phyloP scores from a whole-genome alignment of 495 filamentous ascomycete species.

The Durotheca rogersii region DNA sequence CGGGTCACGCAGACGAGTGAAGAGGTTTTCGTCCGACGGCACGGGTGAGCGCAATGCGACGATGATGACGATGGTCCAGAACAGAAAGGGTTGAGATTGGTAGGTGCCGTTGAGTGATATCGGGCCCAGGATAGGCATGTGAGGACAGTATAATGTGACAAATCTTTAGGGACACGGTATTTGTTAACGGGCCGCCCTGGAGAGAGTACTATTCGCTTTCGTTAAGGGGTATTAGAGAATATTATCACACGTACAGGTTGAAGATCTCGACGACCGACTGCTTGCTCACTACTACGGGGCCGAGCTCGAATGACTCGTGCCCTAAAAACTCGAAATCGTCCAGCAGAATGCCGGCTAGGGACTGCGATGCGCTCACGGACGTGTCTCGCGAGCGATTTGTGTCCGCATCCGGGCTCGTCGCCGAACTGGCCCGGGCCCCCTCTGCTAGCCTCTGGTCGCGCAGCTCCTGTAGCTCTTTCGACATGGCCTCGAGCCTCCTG shows the following conservation, averaged over 20 bases:
- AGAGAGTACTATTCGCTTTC: no score
- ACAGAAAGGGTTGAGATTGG: slow-evolving; percentile 31
- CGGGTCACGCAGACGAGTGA: slow-evolving; percentile 25
- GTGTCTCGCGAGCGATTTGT: slow-evolving; percentile 23
- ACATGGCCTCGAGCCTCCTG: slow-evolving; percentile 37
- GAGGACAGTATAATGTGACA: slow-evolving; percentile 21
- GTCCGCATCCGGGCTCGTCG: slow-evolving; percentile 30
- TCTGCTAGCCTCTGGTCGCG: slow-evolving; percentile 26
- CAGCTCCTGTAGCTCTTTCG: slow-evolving; percentile 35
- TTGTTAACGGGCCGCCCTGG: background rate
- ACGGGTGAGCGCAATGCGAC: slow-evolving; percentile 13
- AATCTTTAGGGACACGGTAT: slow-evolving; percentile 27
- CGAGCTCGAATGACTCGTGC: slow-evolving; percentile 26
- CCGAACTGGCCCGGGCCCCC: slow-evolving; percentile 15
- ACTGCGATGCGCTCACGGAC: slow-evolving; percentile 10
- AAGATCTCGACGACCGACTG: slow-evolving; percentile 27
- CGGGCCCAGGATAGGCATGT: slow-evolving; percentile 32
- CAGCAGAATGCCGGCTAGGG: slow-evolving; percentile 14
- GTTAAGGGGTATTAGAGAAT: background rate
- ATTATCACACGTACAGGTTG: slow-evolving; percentile 27
- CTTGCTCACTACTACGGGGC: slow-evolving; percentile 18
- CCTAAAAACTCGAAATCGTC: slow-evolving; percentile 28
- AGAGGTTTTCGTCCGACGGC: slow-evolving; percentile 18
- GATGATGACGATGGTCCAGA: slow-evolving; percentile 37
- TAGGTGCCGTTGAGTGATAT: slow-evolving; percentile 31